Evolutionary conservation across 768 basidiomycete species (phyloP), one percentile per base, ranked within the genome.

Genomic region (Trametes cubensis): DNA sequence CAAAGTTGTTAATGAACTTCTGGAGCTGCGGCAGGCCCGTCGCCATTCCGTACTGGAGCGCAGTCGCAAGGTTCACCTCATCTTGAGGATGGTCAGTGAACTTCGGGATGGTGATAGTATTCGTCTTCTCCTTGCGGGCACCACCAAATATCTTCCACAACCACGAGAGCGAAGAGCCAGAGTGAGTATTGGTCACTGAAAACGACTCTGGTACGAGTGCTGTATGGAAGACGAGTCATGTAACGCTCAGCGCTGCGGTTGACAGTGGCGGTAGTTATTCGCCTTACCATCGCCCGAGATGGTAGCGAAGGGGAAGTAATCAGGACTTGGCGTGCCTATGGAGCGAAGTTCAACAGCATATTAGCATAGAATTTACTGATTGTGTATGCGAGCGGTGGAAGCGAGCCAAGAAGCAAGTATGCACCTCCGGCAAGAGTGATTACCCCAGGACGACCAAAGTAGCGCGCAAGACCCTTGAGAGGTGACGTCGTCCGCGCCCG

Each of bases 351-450:
- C 21, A 39, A 10, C 25, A 26, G 55, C 7, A 23, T 26, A 42
- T 42, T 18, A 25, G 48, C 17, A 11, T 21, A 40, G n/a, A 6
- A 20, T 49, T 30, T 3, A 26, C 6, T 50, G 44, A 23, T 38
- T n/a, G 4, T 14, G 40, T 10, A 45, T 28, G 14, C 55, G 40
- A 11, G 40, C 40, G 26, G 18, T 38, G n/a, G 44, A 49, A 50
- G 40, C 57, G 51, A 53, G 45, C 11, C 11, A n/a, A 14, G 28
- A 17, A 49, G 26, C 25, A 49, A 47, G 25, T 13, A 71, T 78
- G 62, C 49, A 85, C 90, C 90, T 68, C 90, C 90, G n/a, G 88
- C 88, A 63, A 93, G 75, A 52, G 72, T 75, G 53, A 90, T 81
- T 8, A 85, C 62, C 11, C 83, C 85, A 18, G 83, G 82, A 42